Conservation (phyloP, 495 filamentous ascomycete genomes). For the Schizothecium vesticola region DNA sequence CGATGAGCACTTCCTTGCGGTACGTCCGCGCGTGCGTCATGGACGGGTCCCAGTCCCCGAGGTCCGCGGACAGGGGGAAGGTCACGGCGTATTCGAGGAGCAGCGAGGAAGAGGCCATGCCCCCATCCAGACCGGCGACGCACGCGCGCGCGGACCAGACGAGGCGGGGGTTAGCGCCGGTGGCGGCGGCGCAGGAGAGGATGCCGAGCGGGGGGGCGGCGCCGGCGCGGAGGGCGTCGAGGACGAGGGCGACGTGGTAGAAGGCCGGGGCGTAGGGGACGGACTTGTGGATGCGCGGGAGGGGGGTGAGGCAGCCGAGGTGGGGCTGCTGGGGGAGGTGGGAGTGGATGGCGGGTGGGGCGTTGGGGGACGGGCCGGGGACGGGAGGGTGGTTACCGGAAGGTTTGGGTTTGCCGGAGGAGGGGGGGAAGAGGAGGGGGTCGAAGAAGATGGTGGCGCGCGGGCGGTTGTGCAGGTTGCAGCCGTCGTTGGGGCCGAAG, state of each 20-base stretch:
- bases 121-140: not conserved
- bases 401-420: constrained; percentile 9
- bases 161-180: constrained; percentile 10
- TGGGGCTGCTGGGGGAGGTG: constrained; percentile 12
- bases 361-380: not conserved
- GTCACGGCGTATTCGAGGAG: constrained; percentile 18
- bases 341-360: constrained; percentile 16
- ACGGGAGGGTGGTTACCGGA: constrained; percentile 1
- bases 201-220: not conserved
- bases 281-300: constrained; percentile 21
- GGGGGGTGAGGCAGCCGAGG: constrained; percentile 10
- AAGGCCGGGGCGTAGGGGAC: constrained; percentile 22
- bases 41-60: constrained; percentile 7
- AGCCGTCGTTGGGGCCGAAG: constrained; percentile 23
- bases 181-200: constrained; percentile 4
- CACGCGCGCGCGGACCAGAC: constrained; percentile 6
- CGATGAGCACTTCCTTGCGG: constrained; percentile 14
- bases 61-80: constrained; percentile 20
- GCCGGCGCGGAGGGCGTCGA: not conserved
- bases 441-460: constrained; percentile 19
- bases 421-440: constrained; percentile 11
- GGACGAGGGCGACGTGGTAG: constrained; percentile 23
- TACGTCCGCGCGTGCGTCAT: constrained; percentile 6
- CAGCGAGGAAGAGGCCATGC: constrained; percentile 10
- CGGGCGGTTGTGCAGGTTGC: constrained; percentile 25